Percentiles rank a stretch among this genome's conserved stretches.
Evolutionary conservation across 2,329 filamentous ascomycete genomes (phyloP).

Genomic region (Cladophialophora bantiana): DNA sequence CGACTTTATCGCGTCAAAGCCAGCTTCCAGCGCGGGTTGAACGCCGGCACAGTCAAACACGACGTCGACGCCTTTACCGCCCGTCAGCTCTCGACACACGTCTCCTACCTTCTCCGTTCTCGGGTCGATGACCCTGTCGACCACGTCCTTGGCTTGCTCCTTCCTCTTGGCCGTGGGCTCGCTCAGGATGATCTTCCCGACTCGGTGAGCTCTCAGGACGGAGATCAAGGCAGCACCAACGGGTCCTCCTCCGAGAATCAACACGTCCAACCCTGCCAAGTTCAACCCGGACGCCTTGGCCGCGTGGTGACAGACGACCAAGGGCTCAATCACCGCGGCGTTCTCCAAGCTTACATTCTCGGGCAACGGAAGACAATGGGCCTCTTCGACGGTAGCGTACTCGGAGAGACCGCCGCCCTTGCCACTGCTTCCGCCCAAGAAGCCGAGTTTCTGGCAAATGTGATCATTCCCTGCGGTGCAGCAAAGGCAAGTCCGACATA

Average conservation of each 20-base stretch:
- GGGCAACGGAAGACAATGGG: slow-evolving; percentile 25
- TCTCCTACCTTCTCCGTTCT: slow-evolving; percentile 40
- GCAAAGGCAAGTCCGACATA: slow-evolving; percentile 26
- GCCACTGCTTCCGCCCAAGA: slow-evolving; percentile 45
- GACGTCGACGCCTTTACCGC: slow-evolving; percentile 44
- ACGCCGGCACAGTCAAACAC: slow-evolving; percentile 48
- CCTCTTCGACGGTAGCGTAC: slow-evolving; percentile 26
- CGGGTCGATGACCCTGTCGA: slow-evolving; percentile 30
- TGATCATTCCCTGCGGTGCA: slow-evolving; percentile 37
- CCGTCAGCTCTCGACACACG: slow-evolving; percentile 42
- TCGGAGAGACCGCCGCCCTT: slow-evolving; percentile 33
- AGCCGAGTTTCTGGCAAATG: slow-evolving; percentile 26
- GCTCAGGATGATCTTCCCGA: slow-evolving; percentile 24
- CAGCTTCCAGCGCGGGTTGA: slow-evolving; percentile 43
- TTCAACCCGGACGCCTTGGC: slow-evolving; percentile 38
- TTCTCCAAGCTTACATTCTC: slow-evolving; percentile 30
- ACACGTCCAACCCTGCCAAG: slow-evolving; percentile 22
- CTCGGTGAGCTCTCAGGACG: slow-evolving; percentile 31
- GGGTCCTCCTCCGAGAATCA: slow-evolving; percentile 35
- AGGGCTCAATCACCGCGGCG: slow-evolving; percentile 33
- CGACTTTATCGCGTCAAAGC: slow-evolving; percentile 43
- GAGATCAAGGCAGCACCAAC: slow-evolving; percentile 28
- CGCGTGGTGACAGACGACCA: slow-evolving; percentile 33
- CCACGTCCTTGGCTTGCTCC: slow-evolving; percentile 21
- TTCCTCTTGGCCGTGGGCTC: slow-evolving; percentile 29